phyloP scores from a whole-genome alignment of 306 rosid genomes.

The Bauhinia variegata region DNA sequence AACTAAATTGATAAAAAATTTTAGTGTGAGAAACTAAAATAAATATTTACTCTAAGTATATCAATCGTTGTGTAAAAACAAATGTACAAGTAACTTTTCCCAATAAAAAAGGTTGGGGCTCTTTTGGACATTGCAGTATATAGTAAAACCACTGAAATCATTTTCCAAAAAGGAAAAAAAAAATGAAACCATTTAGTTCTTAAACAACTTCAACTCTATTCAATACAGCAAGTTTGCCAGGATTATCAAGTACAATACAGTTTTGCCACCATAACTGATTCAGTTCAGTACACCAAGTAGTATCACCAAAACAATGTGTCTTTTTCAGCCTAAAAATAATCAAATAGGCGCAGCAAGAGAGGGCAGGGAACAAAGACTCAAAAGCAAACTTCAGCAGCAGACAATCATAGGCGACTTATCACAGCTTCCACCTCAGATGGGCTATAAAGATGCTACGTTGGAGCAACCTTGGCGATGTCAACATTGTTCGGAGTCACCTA shows the following conservation, averaged over 20 bases:
- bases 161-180: too few relatives aligned
- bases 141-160: too few relatives aligned
- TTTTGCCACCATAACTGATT: constrained; percentile 1
- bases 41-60: too few relatives aligned
- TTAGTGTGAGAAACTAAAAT: too few relatives aligned
- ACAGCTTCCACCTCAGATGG: constrained; percentile 95
- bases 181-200: constrained; percentile 1
- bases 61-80: too few relatives aligned
- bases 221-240: constrained; percentile 31
- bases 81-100: too few relatives aligned
- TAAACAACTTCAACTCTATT: constrained; percentile 21
- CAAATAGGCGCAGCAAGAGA: constrained; percentile 11
- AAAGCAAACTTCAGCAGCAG: constrained; percentile 11
- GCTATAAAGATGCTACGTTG: constrained; percentile 79
- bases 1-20: too few relatives aligned
- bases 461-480: constrained; percentile 93
- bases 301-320: not conserved
- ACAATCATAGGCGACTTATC: constrained; percentile 75
- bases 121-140: too few relatives aligned
- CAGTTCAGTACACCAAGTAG: not conserved
- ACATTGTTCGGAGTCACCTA: constrained; percentile 97
- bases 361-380: constrained; percentile 15
- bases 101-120: too few relatives aligned
- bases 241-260: constrained; percentile 15
- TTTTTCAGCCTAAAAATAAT: not conserved